Evolutionary conservation across 768 basidiomycete genomes (phyloP).

Genomic region (Suillus sp.): DNA sequence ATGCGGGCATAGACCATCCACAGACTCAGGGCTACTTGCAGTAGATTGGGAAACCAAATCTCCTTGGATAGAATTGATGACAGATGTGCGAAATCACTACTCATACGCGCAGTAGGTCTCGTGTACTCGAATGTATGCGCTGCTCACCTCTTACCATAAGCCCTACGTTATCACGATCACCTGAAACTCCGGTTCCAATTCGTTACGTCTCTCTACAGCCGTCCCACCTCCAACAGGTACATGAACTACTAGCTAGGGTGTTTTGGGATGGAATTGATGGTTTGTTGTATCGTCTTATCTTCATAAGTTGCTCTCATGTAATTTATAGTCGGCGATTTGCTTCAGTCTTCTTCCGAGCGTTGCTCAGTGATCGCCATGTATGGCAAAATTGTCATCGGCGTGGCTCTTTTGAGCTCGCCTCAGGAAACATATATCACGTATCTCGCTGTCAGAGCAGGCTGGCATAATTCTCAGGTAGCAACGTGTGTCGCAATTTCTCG

Average conservation of each 20-base stretch:
- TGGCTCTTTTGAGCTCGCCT: slow-evolving; percentile 76
- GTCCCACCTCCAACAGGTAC: slow-evolving; percentile 67
- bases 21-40: slow-evolving; percentile 44
- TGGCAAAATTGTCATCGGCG: slow-evolving; percentile 70
- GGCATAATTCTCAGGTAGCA: slow-evolving; percentile 80
- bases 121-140: not conserved
- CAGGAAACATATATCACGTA: slow-evolving; percentile 84
- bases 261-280: slow-evolving; percentile 84
- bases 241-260: slow-evolving; percentile 63
- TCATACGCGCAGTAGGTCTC: slow-evolving; percentile 56
- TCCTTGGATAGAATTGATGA: slow-evolving; percentile 78
- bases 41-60: slow-evolving; percentile 73
- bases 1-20: slow-evolving; percentile 40
- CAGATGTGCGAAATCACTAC: slow-evolving; percentile 69
- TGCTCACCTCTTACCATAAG: slow-evolving; percentile 37
- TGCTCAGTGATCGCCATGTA: slow-evolving; percentile 79
- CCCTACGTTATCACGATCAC: slow-evolving; percentile 51
- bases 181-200: slow-evolving; percentile 53
- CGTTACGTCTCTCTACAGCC: slow-evolving; percentile 60
- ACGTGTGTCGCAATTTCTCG: slow-evolving; percentile 45
- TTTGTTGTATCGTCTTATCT: slow-evolving; percentile 32
- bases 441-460: slow-evolving; percentile 74
- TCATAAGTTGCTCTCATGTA: slow-evolving; percentile 2
- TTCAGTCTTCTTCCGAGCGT: slow-evolving; percentile 67
- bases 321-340: slow-evolving; percentile 63